Evolutionary conservation across 371 early-diverging fungal species (phyloP).

Genomic region (Mucor velutinosus): DNA sequence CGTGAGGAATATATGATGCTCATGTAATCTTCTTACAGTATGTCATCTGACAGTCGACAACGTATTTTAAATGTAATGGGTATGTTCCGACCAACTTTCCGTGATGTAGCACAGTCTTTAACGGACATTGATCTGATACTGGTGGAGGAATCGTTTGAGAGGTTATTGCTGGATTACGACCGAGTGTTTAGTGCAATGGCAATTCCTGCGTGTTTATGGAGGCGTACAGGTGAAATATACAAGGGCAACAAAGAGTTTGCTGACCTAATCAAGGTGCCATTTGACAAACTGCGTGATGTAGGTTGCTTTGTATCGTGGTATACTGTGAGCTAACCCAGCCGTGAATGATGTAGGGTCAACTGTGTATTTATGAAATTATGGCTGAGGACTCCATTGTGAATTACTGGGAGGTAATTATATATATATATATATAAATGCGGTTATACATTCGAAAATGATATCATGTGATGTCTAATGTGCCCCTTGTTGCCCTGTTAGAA

Average conservation of each 20-base stretch:
- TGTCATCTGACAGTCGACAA: constrained; percentile 73
- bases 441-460: background rate
- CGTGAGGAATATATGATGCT: background rate
- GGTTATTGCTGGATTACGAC: constrained; percentile 63
- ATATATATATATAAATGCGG: background rate
- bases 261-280: constrained; percentile 77
- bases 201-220: constrained; percentile 93
- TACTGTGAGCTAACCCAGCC: background rate
- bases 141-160: constrained; percentile 93
- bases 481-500: constrained; percentile 50
- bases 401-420: constrained; percentile 71
- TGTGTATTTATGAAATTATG: constrained; percentile 91
- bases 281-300: constrained; percentile 76
- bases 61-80: constrained; percentile 87
- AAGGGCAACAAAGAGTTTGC: constrained; percentile 95
- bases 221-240: constrained; percentile 95
- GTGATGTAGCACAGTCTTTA: constrained; percentile 80
- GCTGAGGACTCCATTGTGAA: constrained; percentile 83
- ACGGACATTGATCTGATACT: constrained; percentile 92
- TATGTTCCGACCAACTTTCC: constrained; percentile 84
- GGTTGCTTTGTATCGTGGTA: background rate
- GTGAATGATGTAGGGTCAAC: constrained; percentile 44
- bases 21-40: constrained; percentile 35
- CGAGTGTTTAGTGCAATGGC: constrained; percentile 92
- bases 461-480: constrained; percentile 7